These are phyloP conservation scores for Andrographis paniculata DNA, from an alignment of 305 asterid genomes.

Conservation along the genomic window DNA sequence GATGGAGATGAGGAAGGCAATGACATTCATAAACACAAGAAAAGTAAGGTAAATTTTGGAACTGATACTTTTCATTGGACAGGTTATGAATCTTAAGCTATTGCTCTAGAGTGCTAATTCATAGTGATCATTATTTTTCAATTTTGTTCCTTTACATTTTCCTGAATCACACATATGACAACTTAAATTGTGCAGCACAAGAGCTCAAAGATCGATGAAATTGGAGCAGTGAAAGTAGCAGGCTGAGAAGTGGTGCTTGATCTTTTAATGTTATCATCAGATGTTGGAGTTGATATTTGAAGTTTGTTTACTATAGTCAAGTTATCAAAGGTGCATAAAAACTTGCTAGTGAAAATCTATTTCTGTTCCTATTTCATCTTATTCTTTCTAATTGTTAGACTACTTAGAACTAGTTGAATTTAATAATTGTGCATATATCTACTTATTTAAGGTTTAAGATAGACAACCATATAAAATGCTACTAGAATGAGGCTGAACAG, in stretches of 20 bases:
- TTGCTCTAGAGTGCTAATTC: background rate
- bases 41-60: slow-evolving; percentile 63
- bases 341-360: background rate
- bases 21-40: slow-evolving; percentile 85
- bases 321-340: slow-evolving; percentile 51
- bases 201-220: slow-evolving; percentile 87
- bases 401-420: background rate
- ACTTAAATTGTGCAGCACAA: slow-evolving; percentile 68
- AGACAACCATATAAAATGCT: no score
- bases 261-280: slow-evolving; percentile 43
- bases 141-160: slow-evolving; percentile 13
- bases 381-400: background rate
- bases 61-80: background rate
- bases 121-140: background rate
- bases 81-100: background rate
- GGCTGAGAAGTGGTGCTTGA: slow-evolving; percentile 52
- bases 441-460: no score
- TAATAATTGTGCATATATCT: background rate
- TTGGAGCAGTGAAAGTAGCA: slow-evolving; percentile 79
- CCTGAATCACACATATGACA: slow-evolving; percentile 20
- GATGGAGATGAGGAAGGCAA: slow-evolving; percentile 73
- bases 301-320: slow-evolving; percentile 44
- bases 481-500: no score
- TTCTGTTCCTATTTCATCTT: background rate
- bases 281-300: slow-evolving; percentile 54